phyloP scores from a whole-genome alignment of 805 yeast genomes.

The Ogataea wickerhamii region DNA sequence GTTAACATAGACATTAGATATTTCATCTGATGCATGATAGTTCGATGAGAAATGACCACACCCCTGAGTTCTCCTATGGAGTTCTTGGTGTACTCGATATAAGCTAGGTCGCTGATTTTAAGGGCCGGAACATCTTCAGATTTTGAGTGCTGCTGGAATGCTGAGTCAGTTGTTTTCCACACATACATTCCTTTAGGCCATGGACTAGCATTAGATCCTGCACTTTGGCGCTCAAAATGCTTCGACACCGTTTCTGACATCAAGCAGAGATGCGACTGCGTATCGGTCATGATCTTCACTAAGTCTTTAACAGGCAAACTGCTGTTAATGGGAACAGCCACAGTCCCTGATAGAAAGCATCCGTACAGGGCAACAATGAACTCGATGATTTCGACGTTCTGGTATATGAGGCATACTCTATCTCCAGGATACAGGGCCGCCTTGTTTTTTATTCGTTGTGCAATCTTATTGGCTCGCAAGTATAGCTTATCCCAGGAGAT shows the following conservation, averaged over 20 bases:
- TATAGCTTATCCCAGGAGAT: constrained; percentile 91
- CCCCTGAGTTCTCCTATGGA: constrained; percentile 92
- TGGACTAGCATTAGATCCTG: constrained; percentile 18
- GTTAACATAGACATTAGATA: constrained; percentile 65
- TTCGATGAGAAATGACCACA: constrained; percentile 86
- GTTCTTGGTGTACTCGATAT: constrained; percentile 86
- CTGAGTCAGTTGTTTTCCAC: constrained; percentile 87
- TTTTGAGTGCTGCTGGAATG: constrained; percentile 58
- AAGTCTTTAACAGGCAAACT: constrained; percentile 67
- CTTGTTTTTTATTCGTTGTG: constrained; percentile 74
- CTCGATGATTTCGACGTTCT: constrained; percentile 78
- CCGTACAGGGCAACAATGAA: constrained; percentile 85
- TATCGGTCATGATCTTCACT: constrained; percentile 62
- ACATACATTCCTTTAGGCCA: constrained; percentile 76
- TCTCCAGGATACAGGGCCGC: constrained; percentile 75
- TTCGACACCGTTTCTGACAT: constrained; percentile 78
- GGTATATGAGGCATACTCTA: constrained; percentile 79
- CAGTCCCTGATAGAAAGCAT: constrained; percentile 88
- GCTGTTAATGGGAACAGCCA: constrained; percentile 89
- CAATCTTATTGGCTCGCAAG: constrained; percentile 79
- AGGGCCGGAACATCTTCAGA: constrained; percentile 58
- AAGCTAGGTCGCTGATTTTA: constrained; percentile 81
- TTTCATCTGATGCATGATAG: constrained; percentile 84
- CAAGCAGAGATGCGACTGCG: constrained; percentile 74
- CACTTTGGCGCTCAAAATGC: constrained; percentile 62